These are phyloP conservation scores for Caulochytrium protostelioides DNA, from an alignment of 371 early-diverging fungal genomes.

Conservation along the genomic window DNA sequence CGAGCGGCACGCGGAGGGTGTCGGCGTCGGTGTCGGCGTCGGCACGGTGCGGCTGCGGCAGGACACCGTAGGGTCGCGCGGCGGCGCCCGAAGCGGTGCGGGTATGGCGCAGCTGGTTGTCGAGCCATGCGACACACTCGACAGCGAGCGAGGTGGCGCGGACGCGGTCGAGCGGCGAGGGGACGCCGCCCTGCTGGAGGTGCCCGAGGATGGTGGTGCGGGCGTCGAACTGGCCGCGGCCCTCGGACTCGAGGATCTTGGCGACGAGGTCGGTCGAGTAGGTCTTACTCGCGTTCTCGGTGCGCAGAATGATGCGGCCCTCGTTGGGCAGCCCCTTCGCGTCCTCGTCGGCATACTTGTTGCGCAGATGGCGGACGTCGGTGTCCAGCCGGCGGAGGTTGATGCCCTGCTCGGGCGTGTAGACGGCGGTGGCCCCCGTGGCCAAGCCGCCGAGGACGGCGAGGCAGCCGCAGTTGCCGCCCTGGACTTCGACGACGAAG, in stretches of 20 bases:
- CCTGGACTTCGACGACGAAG: slow-evolving; percentile 95
- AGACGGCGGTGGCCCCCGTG: slow-evolving; percentile 77
- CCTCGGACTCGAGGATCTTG: slow-evolving; percentile 78
- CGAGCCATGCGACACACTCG: slow-evolving; percentile 31
- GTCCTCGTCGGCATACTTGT: slow-evolving; percentile 48
- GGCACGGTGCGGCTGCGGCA: too few relatives aligned
- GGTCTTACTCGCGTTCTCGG: slow-evolving; percentile 57
- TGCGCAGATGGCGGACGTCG: slow-evolving; percentile 60
- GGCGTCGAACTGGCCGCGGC: slow-evolving; percentile 72
- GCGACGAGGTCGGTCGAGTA: slow-evolving; percentile 81
- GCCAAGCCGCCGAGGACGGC: slow-evolving; percentile 77
- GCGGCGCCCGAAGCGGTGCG: too few relatives aligned
- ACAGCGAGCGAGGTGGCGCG: slow-evolving; percentile 71
- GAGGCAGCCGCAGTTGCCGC: slow-evolving; percentile 89
- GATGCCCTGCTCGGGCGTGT: slow-evolving; percentile 89
- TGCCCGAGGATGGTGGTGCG: slow-evolving; percentile 86
- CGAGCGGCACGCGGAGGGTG: too few relatives aligned
- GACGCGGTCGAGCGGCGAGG: slow-evolving; percentile 89
- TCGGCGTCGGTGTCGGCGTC: too few relatives aligned
- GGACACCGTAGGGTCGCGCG: too few relatives aligned
- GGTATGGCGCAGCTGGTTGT: slow-evolving; percentile 1
- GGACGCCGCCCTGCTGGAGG: slow-evolving; percentile 89
- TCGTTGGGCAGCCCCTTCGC: slow-evolving; percentile 29
- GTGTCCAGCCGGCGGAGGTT: slow-evolving; percentile 49
- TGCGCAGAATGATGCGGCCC: slow-evolving; percentile 60